Evolutionary conservation across 208 protist genomes (phyloP), one percentile per base, ranked within the genome.

Genomic region (Crithidia expoeki): DNA sequence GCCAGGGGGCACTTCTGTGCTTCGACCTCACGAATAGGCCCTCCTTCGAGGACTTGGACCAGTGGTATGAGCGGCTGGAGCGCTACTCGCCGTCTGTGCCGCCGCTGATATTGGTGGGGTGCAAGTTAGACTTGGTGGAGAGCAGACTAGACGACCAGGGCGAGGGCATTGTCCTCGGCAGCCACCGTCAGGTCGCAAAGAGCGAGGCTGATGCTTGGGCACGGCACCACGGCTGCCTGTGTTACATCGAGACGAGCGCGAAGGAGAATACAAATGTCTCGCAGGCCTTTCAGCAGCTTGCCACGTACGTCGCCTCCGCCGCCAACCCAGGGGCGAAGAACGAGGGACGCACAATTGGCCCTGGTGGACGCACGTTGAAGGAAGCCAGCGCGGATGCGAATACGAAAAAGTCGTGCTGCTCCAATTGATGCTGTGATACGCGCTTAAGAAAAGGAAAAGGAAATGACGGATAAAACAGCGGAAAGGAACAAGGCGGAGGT

Each of bases 11-110:
- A 3, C 40, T 99, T 11, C 80, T 99, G 7, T 98, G 98, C 72
- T 99, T 99, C 72, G 98, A 99, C 71, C 89, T 99, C 33, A 99
- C 98, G 21, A 98, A 96, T 58, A 70, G 84, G 19, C 38, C 72
- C 44, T 92, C 91, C 32, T 98, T 98, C 74, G 85, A 96, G 27
- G 85, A 96, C 60, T 79, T 97, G 17, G 81, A 97, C 44, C 77
- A 70, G 69, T 96, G 91, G 91, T 96, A 86, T 38, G 83, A 90
- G 44, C 78, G 86, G 16, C 64, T 96, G 21, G 65, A 84, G 71
- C 74, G 79, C 4, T 82, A 94, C 77, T 92, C 81, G 14, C 71
- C 80, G 3, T 64, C 67, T 2, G 58, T 93, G 49, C 91, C 91
- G 19, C 91, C 89, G 23, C 73, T 96, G 23, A 83, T 96, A 33